Percentiles rank a stretch among this genome's conserved stretches.
phyloP scores from a whole-genome alignment of 2,329 filamentous ascomycete species.

The Sporothrix pseudoabietina region DNA sequence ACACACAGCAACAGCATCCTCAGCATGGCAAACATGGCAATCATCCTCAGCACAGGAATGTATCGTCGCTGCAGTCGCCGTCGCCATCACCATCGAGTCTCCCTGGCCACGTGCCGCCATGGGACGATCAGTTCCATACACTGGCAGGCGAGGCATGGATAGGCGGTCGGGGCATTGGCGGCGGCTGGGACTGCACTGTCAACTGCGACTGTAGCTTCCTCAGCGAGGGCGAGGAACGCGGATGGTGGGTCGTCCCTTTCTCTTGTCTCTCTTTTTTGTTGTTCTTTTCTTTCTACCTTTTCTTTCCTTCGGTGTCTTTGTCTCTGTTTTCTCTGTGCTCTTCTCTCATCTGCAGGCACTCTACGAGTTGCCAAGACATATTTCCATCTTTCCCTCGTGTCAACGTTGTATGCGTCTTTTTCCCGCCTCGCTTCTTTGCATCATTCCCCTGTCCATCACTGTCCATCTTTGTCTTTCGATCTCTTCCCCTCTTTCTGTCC shows the following conservation, averaged over 20 bases:
- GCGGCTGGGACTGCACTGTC: conserved; percentile 76
- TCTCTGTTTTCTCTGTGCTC: background rate
- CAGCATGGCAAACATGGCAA: background rate
- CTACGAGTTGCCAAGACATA: background rate
- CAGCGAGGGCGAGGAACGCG: conserved; percentile 35
- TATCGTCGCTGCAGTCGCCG: background rate
- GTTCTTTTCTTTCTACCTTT: background rate
- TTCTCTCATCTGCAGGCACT: background rate
- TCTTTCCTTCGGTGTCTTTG: background rate
- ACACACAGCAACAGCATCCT: no score
- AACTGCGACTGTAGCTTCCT: conserved; percentile 63
- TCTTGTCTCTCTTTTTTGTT: background rate
- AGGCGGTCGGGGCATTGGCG: conserved; percentile 63
- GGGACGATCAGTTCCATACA: conserved; percentile 33
- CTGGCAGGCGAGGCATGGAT: conserved; percentile 51
- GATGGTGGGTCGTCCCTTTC: conserved; percentile 34
- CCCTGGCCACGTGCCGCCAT: conserved; percentile 28
- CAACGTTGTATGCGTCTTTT: background rate
- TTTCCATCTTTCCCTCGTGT: background rate
- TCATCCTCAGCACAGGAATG: background rate
- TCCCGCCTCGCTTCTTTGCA: background rate
- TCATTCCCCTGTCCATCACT: background rate
- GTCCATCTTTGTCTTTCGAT: background rate
- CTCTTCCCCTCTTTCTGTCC: background rate
- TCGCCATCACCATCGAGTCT: conserved; percentile 6